Conservation (phyloP, 2,329 filamentous ascomycete genomes). For the Calonectria honghensis region DNA sequence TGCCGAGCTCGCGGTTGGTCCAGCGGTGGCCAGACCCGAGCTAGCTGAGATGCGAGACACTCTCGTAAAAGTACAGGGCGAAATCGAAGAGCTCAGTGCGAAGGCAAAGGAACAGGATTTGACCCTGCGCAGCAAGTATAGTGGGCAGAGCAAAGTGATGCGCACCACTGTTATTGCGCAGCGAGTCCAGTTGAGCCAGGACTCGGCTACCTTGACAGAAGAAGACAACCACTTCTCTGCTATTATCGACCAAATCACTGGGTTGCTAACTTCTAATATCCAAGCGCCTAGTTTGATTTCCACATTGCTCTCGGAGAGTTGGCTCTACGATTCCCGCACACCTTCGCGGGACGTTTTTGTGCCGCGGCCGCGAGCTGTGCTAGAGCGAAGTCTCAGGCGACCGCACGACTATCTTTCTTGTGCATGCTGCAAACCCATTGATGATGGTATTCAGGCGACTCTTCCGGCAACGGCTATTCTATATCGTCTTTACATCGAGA, state of each 20-base stretch:
- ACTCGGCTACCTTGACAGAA: constrained; percentile 81
- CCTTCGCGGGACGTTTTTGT: constrained; percentile 85
- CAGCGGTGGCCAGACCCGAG: constrained; percentile 58
- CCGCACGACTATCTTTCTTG: constrained; percentile 88
- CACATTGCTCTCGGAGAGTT: constrained; percentile 81
- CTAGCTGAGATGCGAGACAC: constrained; percentile 56
- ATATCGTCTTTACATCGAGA: constrained; percentile 87
- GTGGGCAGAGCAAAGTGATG: constrained; percentile 80
- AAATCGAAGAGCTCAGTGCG: constrained; percentile 68
- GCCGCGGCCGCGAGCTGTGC: constrained; percentile 80
- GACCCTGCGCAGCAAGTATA: constrained; percentile 83
- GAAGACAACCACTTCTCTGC: constrained; percentile 82
- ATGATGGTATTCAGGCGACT: constrained; percentile 73
- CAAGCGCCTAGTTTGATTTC: constrained; percentile 57
- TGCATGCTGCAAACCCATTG: constrained; percentile 75
- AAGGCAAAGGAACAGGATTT: constrained; percentile 66
- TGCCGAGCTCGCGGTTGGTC: constrained; percentile 57
- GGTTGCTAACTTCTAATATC: constrained; percentile 53
- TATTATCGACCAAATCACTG: constrained; percentile 72
- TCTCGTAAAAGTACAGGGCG: constrained; percentile 65
- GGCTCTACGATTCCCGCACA: constrained; percentile 83
- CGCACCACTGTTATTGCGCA: constrained; percentile 88
- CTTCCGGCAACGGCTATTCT: constrained; percentile 83
- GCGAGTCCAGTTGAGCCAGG: constrained; percentile 86
- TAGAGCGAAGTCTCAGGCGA: constrained; percentile 82